Evolutionary conservation across 2,329 filamentous ascomycete species (phyloP).

Genomic region (Drechslerella stenobrocha): DNA sequence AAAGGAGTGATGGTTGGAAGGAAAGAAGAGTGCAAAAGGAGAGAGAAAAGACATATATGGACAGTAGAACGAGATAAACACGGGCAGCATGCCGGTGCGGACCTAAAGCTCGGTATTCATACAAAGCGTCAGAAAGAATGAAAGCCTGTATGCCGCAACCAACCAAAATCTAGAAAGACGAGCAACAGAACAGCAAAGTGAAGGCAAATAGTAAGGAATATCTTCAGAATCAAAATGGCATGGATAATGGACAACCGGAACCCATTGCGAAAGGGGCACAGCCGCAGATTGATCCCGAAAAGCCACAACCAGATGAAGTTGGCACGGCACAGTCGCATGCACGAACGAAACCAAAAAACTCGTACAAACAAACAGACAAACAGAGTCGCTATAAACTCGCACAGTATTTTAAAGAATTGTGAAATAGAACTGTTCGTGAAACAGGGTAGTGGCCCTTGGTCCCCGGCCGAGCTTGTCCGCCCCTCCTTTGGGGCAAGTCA

Average conservation of each 20-base stretch:
- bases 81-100: neutral
- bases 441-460: neutral
- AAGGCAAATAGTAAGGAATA: neutral
- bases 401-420: constrained; percentile 18
- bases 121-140: neutral
- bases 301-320: neutral
- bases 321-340: neutral
- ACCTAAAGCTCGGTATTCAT: constrained; percentile 1
- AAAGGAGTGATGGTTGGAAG: constrained; percentile 1
- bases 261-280: neutral
- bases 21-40: neutral
- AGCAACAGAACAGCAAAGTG: neutral
- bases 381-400: constrained; percentile 1
- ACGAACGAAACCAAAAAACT: neutral
- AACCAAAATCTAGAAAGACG: neutral
- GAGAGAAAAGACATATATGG: neutral
- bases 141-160: neutral
- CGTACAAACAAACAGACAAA: neutral
- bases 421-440: constrained; percentile 3
- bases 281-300: neutral
- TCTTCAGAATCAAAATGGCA: neutral
- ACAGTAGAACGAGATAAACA: neutral
- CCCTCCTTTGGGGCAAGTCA: neutral
- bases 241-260: neutral
- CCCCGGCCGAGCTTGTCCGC: neutral